Conservation (phyloP, 1,139 yeast genomes). For the Pichia sp. region DNA sequence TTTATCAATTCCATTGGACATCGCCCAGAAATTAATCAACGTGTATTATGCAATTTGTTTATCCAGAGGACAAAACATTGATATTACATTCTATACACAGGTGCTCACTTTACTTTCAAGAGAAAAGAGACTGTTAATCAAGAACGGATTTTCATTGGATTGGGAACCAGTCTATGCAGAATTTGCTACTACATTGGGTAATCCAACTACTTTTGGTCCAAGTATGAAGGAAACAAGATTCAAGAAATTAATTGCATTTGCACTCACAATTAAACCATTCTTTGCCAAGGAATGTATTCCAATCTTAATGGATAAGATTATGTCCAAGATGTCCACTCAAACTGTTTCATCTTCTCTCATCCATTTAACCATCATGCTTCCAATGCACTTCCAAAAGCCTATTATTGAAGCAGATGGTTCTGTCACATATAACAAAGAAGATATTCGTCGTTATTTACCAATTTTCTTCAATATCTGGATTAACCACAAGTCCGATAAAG, state of each 20-base stretch:
- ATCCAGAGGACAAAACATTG: constrained; percentile 71
- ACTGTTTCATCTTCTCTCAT: constrained; percentile 60
- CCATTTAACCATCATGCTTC: constrained; percentile 54
- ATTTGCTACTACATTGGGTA: constrained; percentile 47
- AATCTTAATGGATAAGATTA: constrained; percentile 33
- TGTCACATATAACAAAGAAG: constrained; percentile 36
- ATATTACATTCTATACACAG: constrained; percentile 60
- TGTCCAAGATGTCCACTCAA: constrained; percentile 50
- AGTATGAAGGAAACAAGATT: constrained; percentile 36
- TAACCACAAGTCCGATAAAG: constrained; percentile 52
- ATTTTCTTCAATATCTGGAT: constrained; percentile 79
- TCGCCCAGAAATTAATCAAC: constrained; percentile 60
- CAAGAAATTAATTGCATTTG: constrained; percentile 37
- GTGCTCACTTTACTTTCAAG: constrained; percentile 60
- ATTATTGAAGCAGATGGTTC: constrained; percentile 16
- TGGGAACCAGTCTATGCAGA: constrained; percentile 49
- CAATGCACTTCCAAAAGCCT: constrained; percentile 34
- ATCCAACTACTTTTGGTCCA: constrained; percentile 41
- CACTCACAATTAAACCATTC: constrained; percentile 38
- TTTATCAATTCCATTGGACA: constrained; percentile 71
- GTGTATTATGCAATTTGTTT: constrained; percentile 75
- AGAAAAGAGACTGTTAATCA: constrained; percentile 43
- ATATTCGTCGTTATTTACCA: constrained; percentile 57
- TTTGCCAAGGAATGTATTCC: constrained; percentile 34
- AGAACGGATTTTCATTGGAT: constrained; percentile 45